These are phyloP conservation scores for Fusarium tanahbumbuense DNA, from an alignment of 2,329 filamentous ascomycete species.

Conservation along the genomic window DNA sequence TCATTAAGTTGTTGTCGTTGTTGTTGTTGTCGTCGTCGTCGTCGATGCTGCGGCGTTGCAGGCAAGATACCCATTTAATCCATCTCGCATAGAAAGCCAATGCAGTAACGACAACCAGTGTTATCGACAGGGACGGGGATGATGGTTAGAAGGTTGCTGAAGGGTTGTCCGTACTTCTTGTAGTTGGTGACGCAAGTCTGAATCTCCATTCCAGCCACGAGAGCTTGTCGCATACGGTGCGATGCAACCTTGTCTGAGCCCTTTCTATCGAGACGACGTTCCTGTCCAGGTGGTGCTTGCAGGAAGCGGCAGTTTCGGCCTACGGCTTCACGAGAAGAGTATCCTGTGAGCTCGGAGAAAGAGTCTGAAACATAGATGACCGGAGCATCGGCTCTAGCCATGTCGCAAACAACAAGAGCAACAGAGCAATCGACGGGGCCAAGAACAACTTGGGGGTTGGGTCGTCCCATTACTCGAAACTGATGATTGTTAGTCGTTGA, in stretches of 20 bases:
- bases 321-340: slow-evolving; percentile 77
- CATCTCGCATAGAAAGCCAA: slow-evolving; percentile 83
- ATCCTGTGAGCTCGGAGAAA: slow-evolving; percentile 83
- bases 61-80: slow-evolving; percentile 44
- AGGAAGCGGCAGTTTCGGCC: slow-evolving; percentile 88
- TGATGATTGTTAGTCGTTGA: slow-evolving; percentile 41
- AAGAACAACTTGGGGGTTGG: slow-evolving; percentile 80
- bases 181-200: slow-evolving; percentile 77
- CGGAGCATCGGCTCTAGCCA: slow-evolving; percentile 77
- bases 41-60: neutral
- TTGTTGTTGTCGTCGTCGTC: slow-evolving; percentile 4
- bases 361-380: slow-evolving; percentile 88
- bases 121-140: slow-evolving; percentile 80
- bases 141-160: slow-evolving; percentile 87
- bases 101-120: slow-evolving; percentile 75
- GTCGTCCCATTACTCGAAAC: slow-evolving; percentile 74
- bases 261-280: slow-evolving; percentile 15
- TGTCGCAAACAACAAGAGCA: slow-evolving; percentile 84
- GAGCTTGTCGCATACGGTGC: slow-evolving; percentile 61
- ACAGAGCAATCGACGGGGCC: slow-evolving; percentile 87
- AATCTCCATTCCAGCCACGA: slow-evolving; percentile 59
- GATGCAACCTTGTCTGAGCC: slow-evolving; percentile 63
- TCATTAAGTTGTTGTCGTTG: neutral
- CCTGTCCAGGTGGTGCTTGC: slow-evolving; percentile 74
- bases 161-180: slow-evolving; percentile 80